Evolutionary conservation across 2,329 filamentous ascomycete species (phyloP).

Genomic region (Didymella segeticola): DNA sequence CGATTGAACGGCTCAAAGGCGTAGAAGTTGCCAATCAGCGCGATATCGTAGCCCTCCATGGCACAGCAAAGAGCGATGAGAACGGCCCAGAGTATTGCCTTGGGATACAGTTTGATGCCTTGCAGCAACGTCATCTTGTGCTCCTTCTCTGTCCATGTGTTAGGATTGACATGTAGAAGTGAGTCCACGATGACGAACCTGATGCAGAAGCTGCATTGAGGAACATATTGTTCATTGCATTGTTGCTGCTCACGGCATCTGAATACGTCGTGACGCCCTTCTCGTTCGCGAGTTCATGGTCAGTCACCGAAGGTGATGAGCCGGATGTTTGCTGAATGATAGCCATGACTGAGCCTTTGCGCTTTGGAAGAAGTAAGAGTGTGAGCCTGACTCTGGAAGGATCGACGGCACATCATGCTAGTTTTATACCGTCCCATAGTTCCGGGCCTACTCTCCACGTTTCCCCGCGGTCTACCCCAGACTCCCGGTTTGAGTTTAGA

Average conservation of each 20-base stretch:
- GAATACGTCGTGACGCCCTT: background rate
- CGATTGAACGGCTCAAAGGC: conserved; percentile 50
- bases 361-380: background rate
- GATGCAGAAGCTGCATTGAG: conserved; percentile 1
- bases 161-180: background rate
- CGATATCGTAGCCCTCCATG: conserved; percentile 89
- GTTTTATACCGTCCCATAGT: background rate
- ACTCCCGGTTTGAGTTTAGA: background rate
- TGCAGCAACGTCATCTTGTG: conserved; percentile 58
- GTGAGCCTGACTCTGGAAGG: background rate
- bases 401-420: background rate
- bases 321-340: background rate
- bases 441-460: background rate
- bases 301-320: background rate
- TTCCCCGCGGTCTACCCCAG: background rate
- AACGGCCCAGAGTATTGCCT: conserved; percentile 80
- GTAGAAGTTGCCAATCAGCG: conserved; percentile 77
- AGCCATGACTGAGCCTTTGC: background rate
- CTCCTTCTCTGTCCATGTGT: background rate
- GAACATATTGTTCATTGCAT: background rate
- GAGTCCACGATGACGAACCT: background rate
- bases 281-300: background rate
- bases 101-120: conserved; percentile 78
- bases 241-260: background rate
- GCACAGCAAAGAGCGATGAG: conserved; percentile 82